Base-by-base conservation (phyloP, 805 yeast species). In the Wickerhamiella vanderwaltii region DNA sequence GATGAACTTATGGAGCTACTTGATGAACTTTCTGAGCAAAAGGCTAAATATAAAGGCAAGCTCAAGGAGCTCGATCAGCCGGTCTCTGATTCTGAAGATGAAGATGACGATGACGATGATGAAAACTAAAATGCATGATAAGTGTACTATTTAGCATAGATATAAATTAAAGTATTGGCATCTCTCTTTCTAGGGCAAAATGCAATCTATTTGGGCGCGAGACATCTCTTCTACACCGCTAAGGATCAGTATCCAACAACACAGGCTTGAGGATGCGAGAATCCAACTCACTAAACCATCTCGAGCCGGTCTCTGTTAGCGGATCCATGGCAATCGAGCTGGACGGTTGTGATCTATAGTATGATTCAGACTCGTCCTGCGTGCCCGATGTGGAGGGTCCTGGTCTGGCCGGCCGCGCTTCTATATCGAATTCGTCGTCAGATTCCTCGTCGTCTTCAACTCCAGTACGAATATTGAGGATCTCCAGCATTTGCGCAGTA, bases 401-500 rank as follows among this genome's bases (percentile, higher is more conserved):
- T 41, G 30, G 43, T 29, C 23, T 30, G 31, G 31, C 33, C 28
- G 29, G 37, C 13, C 42, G 43, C 4, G 71, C 81, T 61, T 87
- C 96, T 36, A 86, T 79, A 56, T 88, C 96, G 58, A 88, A 88
- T 58, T 91, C 98, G 55, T 91, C 97, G 60, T 91, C 98, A 39
- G 85, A 75, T 29, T 77, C 87, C 43, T 63, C 72, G 44, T 84
- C 94, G 50, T 79, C 88, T 15, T 82, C 69, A 48, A 88, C 84
- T 1, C 98, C 98, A 2, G 94, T 81, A 51, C 81, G 79, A 51
- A 91, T 93, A 35, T 93, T 91, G 51, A 91, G 67, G 50, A 88
- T 83, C 58, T 91, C 99, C 46, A 91, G 71, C 99, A 91, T 91
- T 34, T 94, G 83, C 1, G 98, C 96, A 0, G 97, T 91, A 1